A percentile compares a stretch with the other conserved stretches of the same genome.
These are phyloP conservation scores for Suillus brevipes DNA, from an alignment of 768 basidiomycete species.

Conservation along the genomic window DNA sequence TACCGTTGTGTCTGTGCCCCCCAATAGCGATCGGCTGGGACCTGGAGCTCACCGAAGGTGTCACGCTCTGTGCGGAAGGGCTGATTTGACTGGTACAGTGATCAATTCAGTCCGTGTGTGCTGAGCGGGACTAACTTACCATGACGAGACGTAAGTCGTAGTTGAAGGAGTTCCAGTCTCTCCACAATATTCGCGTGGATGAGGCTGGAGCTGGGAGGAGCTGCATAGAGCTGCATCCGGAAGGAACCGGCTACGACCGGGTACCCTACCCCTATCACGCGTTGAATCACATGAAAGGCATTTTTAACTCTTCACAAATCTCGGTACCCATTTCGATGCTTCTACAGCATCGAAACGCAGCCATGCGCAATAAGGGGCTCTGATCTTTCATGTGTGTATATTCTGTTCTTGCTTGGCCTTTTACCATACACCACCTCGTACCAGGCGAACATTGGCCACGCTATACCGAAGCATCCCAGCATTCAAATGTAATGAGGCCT, in stretches of 20 bases:
- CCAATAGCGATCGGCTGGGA: conserved; percentile 90
- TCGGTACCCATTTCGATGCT: not conserved
- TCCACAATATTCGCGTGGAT: no score
- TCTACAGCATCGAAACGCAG: not conserved
- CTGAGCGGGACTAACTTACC: conserved; percentile 25
- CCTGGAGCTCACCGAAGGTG: conserved; percentile 94
- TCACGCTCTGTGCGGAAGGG: conserved; percentile 81
- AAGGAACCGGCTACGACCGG: not conserved
- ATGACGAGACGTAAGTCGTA: conserved; percentile 23
- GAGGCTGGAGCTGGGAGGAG: no score
- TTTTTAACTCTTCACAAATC: not conserved
- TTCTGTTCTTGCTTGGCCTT: not conserved
- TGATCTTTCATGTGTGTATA: not conserved
- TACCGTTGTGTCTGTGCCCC: conserved; percentile 97
- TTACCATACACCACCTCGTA: not conserved
- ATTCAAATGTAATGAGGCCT: not conserved
- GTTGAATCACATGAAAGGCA: not conserved
- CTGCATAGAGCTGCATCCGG: not conserved
- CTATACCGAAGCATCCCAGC: not conserved
- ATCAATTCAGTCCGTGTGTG: not conserved
- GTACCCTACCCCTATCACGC: not conserved
- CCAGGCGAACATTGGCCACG: not conserved
- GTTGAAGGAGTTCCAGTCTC: not conserved
- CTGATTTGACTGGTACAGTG: conserved; percentile 40
- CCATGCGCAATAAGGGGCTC: not conserved